A percentile compares a stretch with the other conserved stretches of the same genome.
Evolutionary conservation across 2,329 filamentous ascomycete species (phyloP).

Genomic region (Pseudocercospora fuligena): DNA sequence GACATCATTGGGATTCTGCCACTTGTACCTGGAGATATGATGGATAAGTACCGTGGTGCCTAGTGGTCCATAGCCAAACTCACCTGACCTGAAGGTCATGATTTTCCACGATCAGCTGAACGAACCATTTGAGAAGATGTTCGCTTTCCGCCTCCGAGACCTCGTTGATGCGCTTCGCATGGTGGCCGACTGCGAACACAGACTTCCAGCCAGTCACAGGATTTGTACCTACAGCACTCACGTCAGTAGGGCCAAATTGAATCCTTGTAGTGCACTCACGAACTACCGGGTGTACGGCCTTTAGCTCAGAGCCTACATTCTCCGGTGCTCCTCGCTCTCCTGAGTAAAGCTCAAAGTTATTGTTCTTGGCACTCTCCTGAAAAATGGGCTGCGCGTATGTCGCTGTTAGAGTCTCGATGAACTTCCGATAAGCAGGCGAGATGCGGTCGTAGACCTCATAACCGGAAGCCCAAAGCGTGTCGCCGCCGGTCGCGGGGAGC

Average conservation of each 20-base stretch:
- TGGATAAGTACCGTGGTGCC: too few relatives aligned
- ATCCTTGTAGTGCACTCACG: slow-evolving; percentile 35
- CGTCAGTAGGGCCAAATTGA: too few relatives aligned
- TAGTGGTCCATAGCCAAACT: too few relatives aligned
- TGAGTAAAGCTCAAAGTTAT: slow-evolving; percentile 24
- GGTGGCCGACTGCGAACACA: slow-evolving; percentile 64
- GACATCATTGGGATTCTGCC: slow-evolving; percentile 53
- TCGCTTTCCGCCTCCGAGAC: slow-evolving; percentile 42
- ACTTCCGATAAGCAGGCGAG: slow-evolving; percentile 59
- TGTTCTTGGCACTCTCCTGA: slow-evolving; percentile 25
- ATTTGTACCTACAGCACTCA: slow-evolving; percentile 46
- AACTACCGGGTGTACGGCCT: slow-evolving; percentile 54
- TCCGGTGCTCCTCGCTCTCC: slow-evolving; percentile 29
- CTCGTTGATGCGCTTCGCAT: slow-evolving; percentile 60
- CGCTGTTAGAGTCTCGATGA: slow-evolving; percentile 64
- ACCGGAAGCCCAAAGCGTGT: slow-evolving; percentile 70
- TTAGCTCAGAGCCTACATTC: slow-evolving; percentile 26
- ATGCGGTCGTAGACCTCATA: slow-evolving; percentile 70
- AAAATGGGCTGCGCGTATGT: slow-evolving; percentile 44
- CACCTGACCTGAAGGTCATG: slow-evolving; percentile 56
- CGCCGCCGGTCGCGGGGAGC: slow-evolving; percentile 58
- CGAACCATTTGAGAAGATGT: slow-evolving; percentile 29
- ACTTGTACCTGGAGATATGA: slow-evolving; percentile 41
- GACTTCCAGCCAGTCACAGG: slow-evolving; percentile 67
- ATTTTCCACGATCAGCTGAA: slow-evolving; percentile 49